Conservation (phyloP, 345 rosid species). For the Gossypium longicalyx region DNA sequence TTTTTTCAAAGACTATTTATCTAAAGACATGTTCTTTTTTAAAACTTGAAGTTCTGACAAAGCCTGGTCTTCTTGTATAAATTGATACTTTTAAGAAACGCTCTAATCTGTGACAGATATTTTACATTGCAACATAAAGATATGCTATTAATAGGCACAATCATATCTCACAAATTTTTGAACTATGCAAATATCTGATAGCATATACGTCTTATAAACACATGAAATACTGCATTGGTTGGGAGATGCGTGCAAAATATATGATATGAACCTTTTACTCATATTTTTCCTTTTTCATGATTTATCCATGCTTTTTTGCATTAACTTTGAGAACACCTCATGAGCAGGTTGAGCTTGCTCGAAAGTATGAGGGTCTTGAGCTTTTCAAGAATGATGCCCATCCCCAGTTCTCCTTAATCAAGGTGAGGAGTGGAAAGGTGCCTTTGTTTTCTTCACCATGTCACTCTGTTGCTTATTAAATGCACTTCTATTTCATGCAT, state of each 20-base stretch:
- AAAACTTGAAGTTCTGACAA: neutral
- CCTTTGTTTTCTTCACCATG: conserved; percentile 3
- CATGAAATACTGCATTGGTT: neutral
- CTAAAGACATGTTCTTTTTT: neutral
- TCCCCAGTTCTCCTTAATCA: conserved; percentile 60
- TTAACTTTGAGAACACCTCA: conserved; percentile 1
- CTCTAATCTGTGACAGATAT: neutral
- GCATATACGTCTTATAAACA: neutral
- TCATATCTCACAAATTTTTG: neutral
- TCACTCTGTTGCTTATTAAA: conserved; percentile 12
- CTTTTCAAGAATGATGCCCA: conserved; percentile 59
- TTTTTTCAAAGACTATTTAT: neutral
- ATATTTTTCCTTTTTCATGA: neutral
- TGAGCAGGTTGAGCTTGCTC: conserved; percentile 82
- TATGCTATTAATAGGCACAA: neutral
- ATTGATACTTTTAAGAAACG: neutral
- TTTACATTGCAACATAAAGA: neutral
- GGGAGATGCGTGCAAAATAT: neutral
- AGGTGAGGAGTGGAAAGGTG: conserved; percentile 41
- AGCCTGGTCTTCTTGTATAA: neutral
- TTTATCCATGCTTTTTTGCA: neutral
- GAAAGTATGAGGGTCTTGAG: conserved; percentile 54
- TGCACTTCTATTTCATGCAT: conserved; percentile 22
- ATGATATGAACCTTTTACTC: neutral
- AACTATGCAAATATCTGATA: neutral